A percentile compares a stretch with the other conserved stretches of the same genome.
phyloP scores from a whole-genome alignment of 257 asterid species.

The Jasminum sambac region DNA sequence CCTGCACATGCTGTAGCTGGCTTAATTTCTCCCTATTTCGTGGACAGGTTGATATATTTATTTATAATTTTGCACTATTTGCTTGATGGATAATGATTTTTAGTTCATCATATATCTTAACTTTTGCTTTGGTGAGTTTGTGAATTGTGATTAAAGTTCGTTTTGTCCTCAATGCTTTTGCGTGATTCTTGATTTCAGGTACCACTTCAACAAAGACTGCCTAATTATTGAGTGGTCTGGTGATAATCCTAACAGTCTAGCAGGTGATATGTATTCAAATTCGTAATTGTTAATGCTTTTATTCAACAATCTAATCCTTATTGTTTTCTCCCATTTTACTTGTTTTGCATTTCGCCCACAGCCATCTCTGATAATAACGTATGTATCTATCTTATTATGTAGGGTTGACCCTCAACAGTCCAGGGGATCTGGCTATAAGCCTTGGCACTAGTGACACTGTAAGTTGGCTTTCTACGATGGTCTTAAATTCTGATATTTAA shows the following conservation, averaged over 20 bases:
- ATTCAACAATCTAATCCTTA: background rate
- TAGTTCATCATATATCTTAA: too few relatives aligned
- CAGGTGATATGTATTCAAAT: slow-evolving; percentile 47
- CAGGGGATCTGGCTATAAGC: slow-evolving; percentile 90
- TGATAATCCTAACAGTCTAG: slow-evolving; percentile 97
- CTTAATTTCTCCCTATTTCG: slow-evolving; percentile 59
- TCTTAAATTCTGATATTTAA: background rate
- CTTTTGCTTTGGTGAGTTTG: too few relatives aligned
- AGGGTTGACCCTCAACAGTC: slow-evolving; percentile 80
- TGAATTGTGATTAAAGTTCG: too few relatives aligned
- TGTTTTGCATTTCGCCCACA: too few relatives aligned
- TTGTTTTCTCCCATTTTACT: background rate
- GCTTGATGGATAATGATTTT: too few relatives aligned
- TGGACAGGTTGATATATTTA: slow-evolving; percentile 54
- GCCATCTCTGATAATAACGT: too few relatives aligned
- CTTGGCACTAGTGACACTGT: slow-evolving; percentile 98
- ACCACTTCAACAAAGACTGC: slow-evolving; percentile 69
- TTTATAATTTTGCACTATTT: background rate
- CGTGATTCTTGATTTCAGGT: slow-evolving; percentile 54
- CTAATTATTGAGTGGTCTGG: slow-evolving; percentile 90
- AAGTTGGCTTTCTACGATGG: slow-evolving; percentile 28
- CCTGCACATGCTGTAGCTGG: slow-evolving; percentile 91
- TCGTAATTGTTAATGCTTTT: slow-evolving; percentile 13
- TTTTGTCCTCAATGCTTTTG: too few relatives aligned
- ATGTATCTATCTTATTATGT: slow-evolving; percentile 21